Evolutionary conservation across 2,329 filamentous ascomycete species (phyloP), one percentile per base, ranked within the genome.

Genomic region (Penicillium rolfsii): DNA sequence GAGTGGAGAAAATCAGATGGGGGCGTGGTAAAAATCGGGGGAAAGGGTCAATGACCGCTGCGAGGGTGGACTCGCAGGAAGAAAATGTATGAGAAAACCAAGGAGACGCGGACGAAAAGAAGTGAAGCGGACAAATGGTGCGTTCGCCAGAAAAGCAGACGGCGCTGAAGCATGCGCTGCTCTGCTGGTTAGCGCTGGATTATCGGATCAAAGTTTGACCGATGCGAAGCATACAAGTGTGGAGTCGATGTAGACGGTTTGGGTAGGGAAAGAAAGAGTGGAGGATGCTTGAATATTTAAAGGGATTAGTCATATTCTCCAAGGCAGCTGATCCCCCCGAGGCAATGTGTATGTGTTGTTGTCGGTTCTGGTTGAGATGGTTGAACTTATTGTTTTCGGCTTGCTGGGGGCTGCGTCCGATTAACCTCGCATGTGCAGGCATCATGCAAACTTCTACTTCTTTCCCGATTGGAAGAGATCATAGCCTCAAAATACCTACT

Each of bases 181-280:
- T 55, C 43, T 67, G 61, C 49, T 59, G 64, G 50, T 57, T 72
- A 67, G 70, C 28, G 38, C 52, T 66, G 65, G 67, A 16, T 12
- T 52, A 26, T 53, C 68, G 66, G 67, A 22, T n/a, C 50, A 52
- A 67, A 58, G 55, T 65, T 66, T 57, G 22, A 57, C 67, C 67
- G 64, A 30, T 16, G 60, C 63, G 55, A 62, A 54, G 59, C 26
- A 55, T 64, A 55, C 9, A 61, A 40, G 33, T 53, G 24, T 26
- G 59, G 52, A 54, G 36, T 33, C n/a, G 1, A 30, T 1, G 26
- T 8, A 8, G 26, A 24, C 14, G 36, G n/a, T 24, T 30, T 41
- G 22, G 36, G 24, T 19, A 36, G 26, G 22, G 38, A 14, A 24
- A 24, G 40, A 11, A 24, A 19, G 19, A 24, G 19, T 12, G 26